Base-by-base conservation (phyloP, 129 eudicot genomes). In the Lactuca sativa region DNA sequence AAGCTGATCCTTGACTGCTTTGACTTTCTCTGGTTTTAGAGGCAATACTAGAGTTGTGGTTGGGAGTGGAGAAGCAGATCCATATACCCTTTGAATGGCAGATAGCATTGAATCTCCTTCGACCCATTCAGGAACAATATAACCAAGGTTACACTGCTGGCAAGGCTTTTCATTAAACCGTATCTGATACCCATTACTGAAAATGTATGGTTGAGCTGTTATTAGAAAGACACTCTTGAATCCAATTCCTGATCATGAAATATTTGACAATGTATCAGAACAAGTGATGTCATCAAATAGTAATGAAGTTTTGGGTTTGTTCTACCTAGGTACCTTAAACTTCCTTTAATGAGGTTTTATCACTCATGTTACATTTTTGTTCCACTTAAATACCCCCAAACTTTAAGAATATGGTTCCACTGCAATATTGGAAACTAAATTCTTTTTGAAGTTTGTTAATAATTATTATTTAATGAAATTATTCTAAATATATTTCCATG, bases 81-180 rank as follows among this genome's bases (percentile, higher is more conserved):
- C 88, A 54, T 83, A 78, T 15, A 83, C 67, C 4, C 64, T 71
- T 59, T 37, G 18, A 4, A 86, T 70, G 9, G 62, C 80, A 0
- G 82, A 65, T 69, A 83, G 17, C 47, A 55, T 77, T 41, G 82
- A 84, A 48, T 82, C 71, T 7, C 53, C 71, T 59, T 80, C 76
- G 3, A 86, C 92, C 92, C 92, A 86, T 64, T 86, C 86, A 8
- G 92, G 92, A 31, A 83, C 88, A 41, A 86, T 75, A 68, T 83
- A 83, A 66, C 86, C 85, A 47, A 83, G 62, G 53, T 83, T 81
- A 72, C 88, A 83, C 2, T 70, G 70, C 6, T 72, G 33, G 43
- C 92, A 86, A 17, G 86, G 88, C 16, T 53, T 64, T 69, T 86
- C 88, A 13, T 37, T 80, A 30, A 86, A 86, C 12, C 78, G 69